Percentiles rank a stretch among this genome's conserved stretches.
Conservation (phyloP, 352 stramenopile species). For the Phytophthora pini region DNA sequence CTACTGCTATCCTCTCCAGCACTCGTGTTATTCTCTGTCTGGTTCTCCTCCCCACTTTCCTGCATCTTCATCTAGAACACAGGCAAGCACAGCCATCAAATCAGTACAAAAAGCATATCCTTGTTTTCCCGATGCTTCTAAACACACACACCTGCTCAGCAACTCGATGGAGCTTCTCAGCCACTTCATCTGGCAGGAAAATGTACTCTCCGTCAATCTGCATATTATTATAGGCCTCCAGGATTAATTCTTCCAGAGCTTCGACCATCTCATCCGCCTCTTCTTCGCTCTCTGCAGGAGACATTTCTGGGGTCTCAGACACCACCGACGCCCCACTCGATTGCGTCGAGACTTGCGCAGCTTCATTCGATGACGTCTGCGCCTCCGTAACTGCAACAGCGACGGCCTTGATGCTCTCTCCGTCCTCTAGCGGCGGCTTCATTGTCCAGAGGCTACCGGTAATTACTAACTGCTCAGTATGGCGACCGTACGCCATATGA, state of each 20-base stretch:
- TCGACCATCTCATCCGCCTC: conserved; percentile 44
- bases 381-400: background rate
- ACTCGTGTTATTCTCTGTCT: conserved; percentile 26
- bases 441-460: conserved; percentile 11
- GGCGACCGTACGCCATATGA: conserved; percentile 12
- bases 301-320: conserved; percentile 11
- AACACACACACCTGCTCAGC: conserved; percentile 53
- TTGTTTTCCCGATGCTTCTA: background rate
- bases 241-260: conserved; percentile 71
- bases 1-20: conserved; percentile 30
- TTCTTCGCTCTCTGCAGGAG: conserved; percentile 10
- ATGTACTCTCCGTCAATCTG: conserved; percentile 85
- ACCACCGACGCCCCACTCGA: conserved; percentile 5
- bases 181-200: conserved; percentile 72
- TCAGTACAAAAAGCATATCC: background rate
- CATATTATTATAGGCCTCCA: conserved; percentile 87
- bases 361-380: background rate
- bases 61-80: conserved; percentile 29
- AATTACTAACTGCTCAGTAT: conserved; percentile 25
- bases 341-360: conserved; percentile 1
- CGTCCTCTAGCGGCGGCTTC: conserved; percentile 13
- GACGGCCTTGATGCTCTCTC: conserved; percentile 4
- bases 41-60: conserved; percentile 26
- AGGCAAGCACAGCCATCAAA: conserved; percentile 17
- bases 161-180: conserved; percentile 67